A percentile compares a stretch with the other conserved stretches of the same genome.
phyloP scores from a whole-genome alignment of 2,329 filamentous ascomycete species.

The Monilinia fructigena region DNA sequence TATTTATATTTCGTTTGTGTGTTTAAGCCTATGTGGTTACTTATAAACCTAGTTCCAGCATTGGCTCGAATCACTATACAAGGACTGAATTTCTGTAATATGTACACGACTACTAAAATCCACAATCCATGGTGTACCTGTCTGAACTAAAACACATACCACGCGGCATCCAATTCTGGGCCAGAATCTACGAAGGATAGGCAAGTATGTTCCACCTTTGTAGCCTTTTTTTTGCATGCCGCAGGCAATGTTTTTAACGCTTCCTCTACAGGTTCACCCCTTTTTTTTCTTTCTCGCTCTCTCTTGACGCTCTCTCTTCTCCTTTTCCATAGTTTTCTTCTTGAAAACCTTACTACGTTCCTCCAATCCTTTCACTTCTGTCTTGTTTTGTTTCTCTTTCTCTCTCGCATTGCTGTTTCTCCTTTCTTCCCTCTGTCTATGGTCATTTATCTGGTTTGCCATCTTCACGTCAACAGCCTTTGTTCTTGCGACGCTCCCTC shows the following conservation, averaged over 20 bases:
- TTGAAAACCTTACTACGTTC: neutral
- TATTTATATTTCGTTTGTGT: conserved; percentile 1
- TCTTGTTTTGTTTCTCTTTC: conserved; percentile 1
- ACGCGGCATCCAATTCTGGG: neutral
- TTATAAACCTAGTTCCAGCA: neutral
- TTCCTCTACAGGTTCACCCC: neutral
- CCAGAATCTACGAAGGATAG: neutral
- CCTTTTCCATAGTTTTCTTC: neutral
- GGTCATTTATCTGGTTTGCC: neutral
- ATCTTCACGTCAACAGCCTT: conserved; percentile 12
- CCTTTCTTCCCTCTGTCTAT: conserved; percentile 15
- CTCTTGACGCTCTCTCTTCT: neutral
- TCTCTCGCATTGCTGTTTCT: neutral
- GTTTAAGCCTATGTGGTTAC: neutral
- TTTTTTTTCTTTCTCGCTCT: neutral
- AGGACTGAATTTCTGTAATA: neutral
- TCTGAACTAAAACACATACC: neutral
- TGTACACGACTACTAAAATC: neutral
- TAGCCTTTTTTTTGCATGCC: neutral
- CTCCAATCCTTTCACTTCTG: neutral
- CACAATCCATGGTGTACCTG: neutral
- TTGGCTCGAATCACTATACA: too few relatives aligned
- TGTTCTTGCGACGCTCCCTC: neutral
- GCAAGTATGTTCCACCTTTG: neutral
- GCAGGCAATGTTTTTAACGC: too few relatives aligned